These are phyloP conservation scores for Jaminaea rosea DNA, from an alignment of 1,284 basidiomycete genomes.

Conservation along the genomic window DNA sequence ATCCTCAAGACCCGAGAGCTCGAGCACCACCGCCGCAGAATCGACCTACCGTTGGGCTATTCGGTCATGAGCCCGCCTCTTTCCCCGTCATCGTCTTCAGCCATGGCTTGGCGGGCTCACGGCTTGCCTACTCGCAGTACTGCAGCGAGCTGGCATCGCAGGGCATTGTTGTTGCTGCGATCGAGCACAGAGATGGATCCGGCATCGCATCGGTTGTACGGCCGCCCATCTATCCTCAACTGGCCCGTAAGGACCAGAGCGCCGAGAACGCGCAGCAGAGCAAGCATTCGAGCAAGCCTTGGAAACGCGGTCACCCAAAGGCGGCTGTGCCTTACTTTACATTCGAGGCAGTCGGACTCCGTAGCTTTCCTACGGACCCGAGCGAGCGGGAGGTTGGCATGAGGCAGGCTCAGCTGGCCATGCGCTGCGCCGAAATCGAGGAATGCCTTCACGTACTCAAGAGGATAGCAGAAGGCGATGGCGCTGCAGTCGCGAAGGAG, in stretches of 20 bases:
- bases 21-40: conserved; percentile 4
- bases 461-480: conserved; percentile 40
- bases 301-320: conserved; percentile 15
- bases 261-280: neutral
- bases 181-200: conserved; percentile 54
- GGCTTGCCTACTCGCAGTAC: conserved; percentile 33
- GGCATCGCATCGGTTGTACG: conserved; percentile 49
- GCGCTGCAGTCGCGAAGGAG: conserved; percentile 20
- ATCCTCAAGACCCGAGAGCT: conserved; percentile 14
- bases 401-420: conserved; percentile 50
- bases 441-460: conserved; percentile 46
- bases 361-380: conserved; percentile 34
- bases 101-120: conserved; percentile 36
- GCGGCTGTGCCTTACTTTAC: conserved; percentile 28
- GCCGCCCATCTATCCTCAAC: conserved; percentile 45
- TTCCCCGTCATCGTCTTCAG: conserved; percentile 38
- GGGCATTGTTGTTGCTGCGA: conserved; percentile 48
- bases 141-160: conserved; percentile 33
- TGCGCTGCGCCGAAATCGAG: conserved; percentile 51
- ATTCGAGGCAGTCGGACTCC: conserved; percentile 46
- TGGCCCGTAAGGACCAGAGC: conserved; percentile 20
- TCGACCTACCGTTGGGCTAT: conserved; percentile 13
- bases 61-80: conserved; percentile 14
- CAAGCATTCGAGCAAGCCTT: conserved; percentile 45
- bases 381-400: conserved; percentile 48